Evolutionary conservation across 306 rosid genomes (phyloP), one percentile per base, ranked within the genome.

Genomic region (Ormosia semicastrata): DNA sequence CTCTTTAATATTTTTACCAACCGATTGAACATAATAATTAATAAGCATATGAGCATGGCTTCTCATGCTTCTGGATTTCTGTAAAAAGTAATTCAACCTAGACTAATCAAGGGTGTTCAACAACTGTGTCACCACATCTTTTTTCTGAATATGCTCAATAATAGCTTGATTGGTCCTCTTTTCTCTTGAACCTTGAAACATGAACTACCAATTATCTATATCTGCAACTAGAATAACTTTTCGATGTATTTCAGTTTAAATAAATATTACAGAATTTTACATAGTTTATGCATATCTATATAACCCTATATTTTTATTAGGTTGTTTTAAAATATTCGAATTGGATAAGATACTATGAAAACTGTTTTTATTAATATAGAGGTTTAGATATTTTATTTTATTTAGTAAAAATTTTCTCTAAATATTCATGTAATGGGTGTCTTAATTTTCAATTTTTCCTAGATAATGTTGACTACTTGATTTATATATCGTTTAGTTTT

Each of bases 391-490:
- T 29, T 46, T 30, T 43, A 63, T 15, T 52, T 69, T 49, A 69
- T 47, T 49, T 18, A 10, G 32, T 70, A 81, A 63, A 57, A 52
- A 43, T 34, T 69, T 54, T 76, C 66, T 75, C 7, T 18, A 62
- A 69, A 52, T 59, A 58, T 43, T 66, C 7, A 43, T 67, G 6
- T 44, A 34, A 68, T 15, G 10, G 12, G 17, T 76, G 65, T 78
- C 47, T 64, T 81, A 5, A 36, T 49, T 30, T 71, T 70, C 18
- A 7, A n/a, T n/a, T n/a, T n/a, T n/a, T n/a, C n/a, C n/a, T 69
- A 33, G 71, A 44, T 58, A 41, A 46, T 43, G 41, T 78, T 50
- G 80, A 53, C 53, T 74, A 24, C 62, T 64, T 70, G 41, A 83
- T 75, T 75, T 33, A 79, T 66, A 15, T 29, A 71, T 59, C n/a